These are phyloP conservation scores for Epichloe hybrida DNA, from an alignment of 2,329 filamentous ascomycete genomes.

Conservation along the genomic window DNA sequence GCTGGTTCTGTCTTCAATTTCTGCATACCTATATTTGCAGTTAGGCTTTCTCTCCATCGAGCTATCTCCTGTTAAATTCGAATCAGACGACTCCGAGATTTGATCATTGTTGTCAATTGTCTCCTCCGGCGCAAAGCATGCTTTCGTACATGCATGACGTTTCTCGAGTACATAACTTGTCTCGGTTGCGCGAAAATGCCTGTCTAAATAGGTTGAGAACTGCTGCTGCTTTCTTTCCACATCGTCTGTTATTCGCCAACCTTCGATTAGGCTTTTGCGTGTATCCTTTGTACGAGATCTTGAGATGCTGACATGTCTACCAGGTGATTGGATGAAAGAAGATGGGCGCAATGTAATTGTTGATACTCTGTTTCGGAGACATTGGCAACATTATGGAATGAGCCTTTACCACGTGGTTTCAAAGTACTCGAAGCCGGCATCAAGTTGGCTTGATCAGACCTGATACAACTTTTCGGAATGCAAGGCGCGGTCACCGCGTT, in stretches of 20 bases:
- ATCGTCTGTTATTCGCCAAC: conserved; percentile 2
- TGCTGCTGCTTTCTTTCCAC: not conserved
- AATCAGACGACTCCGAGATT: not conserved
- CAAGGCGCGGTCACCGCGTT: not conserved
- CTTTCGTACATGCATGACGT: not conserved
- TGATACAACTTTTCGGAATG: not conserved
- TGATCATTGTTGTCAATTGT: not conserved
- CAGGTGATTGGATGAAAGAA: not conserved
- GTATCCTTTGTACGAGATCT: conserved; percentile 30
- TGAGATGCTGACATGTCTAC: not conserved
- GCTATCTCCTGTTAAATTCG: not conserved
- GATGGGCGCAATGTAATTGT: not conserved
- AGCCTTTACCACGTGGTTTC: no score
- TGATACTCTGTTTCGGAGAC: not conserved
- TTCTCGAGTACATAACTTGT: not conserved
- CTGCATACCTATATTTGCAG: not conserved
- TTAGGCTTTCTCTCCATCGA: not conserved
- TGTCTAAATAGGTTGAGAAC: conserved; percentile 4
- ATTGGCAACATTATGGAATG: no score
- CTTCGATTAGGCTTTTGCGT: conserved; percentile 37
- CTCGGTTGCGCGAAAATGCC: not conserved
- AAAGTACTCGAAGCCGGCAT: not conserved
- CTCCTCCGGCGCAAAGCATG: not conserved
- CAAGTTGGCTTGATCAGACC: not conserved
- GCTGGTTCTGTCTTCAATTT: not conserved